Percentiles rank a stretch among this genome's conserved stretches.
phyloP scores from a whole-genome alignment of 2,329 filamentous ascomycete genomes.

The Esteya vermicola region DNA sequence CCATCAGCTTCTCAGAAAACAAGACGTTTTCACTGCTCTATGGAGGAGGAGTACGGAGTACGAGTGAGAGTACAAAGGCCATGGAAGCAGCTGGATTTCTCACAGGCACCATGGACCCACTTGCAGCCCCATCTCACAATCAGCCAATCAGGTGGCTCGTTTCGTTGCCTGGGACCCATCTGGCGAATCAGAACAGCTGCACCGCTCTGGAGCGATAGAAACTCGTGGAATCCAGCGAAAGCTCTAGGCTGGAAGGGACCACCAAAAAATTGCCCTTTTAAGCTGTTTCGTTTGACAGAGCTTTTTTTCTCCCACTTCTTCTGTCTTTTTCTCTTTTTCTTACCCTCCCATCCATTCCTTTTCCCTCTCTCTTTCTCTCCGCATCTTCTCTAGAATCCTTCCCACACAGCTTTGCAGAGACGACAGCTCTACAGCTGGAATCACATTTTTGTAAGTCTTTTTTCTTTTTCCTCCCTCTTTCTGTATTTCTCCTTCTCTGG shows the following conservation, averaged over 20 bases:
- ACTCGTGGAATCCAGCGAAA: slow-evolving; percentile 17
- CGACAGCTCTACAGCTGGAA: not conserved
- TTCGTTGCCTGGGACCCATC: slow-evolving; percentile 8
- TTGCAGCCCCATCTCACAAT: not conserved
- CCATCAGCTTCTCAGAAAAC: no score
- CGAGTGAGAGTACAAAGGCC: no score
- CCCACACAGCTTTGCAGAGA: not conserved
- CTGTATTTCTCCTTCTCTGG: no score
- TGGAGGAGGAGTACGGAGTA: no score
- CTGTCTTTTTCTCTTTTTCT: slow-evolving; percentile 6
- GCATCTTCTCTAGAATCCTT: not conserved
- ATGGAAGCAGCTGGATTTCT: no score
- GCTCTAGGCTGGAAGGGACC: slow-evolving; percentile 12
- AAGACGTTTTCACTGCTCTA: no score
- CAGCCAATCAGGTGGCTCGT: slow-evolving; percentile 6
- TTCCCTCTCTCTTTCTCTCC: not conserved
- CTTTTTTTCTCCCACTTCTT: slow-evolving; percentile 2
- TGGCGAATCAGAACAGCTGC: slow-evolving; percentile 13
- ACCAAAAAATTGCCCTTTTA: slow-evolving; percentile 16
- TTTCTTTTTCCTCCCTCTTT: no score
- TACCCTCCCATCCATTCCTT: not conserved
- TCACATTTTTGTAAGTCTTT: not conserved
- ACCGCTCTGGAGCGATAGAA: slow-evolving; percentile 18
- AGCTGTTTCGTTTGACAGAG: slow-evolving; percentile 14
- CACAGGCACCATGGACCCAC: not conserved